phyloP scores from a whole-genome alignment of 805 yeast genomes.

The Nakazawaea wyomingensis region DNA sequence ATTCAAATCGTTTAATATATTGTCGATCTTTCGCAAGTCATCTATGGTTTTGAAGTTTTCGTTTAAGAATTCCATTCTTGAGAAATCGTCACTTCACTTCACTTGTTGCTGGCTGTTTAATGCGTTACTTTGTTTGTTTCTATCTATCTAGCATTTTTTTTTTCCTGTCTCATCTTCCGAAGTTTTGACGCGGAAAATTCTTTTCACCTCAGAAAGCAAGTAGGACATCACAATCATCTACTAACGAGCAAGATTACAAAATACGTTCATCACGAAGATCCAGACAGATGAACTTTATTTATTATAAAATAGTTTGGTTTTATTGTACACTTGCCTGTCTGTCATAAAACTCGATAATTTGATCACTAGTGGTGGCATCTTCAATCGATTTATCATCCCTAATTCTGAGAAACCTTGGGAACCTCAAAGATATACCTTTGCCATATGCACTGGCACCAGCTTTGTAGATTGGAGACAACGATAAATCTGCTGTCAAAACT shows the following conservation, averaged over 20 bases:
- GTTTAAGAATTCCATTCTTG: slow-evolving; percentile 10
- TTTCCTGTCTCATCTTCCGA: not conserved
- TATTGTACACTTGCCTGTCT: slow-evolving; percentile 45
- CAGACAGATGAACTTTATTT: too few relatives aligned
- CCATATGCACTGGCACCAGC: slow-evolving; percentile 73
- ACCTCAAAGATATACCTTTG: slow-evolving; percentile 80
- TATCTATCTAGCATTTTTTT: not conserved
- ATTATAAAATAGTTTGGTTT: not conserved
- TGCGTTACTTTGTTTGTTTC: not conserved
- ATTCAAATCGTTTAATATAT: slow-evolving; percentile 4
- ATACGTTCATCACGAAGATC: too few relatives aligned
- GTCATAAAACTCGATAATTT: slow-evolving; percentile 77
- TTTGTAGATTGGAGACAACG: slow-evolving; percentile 83
- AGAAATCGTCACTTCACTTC: not conserved
- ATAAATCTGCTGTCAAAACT: slow-evolving; percentile 85
- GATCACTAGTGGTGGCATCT: slow-evolving; percentile 83
- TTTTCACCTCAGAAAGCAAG: too few relatives aligned
- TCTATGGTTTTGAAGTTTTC: slow-evolving; percentile 12
- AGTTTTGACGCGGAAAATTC: too few relatives aligned
- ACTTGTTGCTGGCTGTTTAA: not conserved
- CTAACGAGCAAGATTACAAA: too few relatives aligned
- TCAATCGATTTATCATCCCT: slow-evolving; percentile 84
- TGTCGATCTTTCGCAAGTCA: slow-evolving; percentile 12
- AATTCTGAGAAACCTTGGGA: slow-evolving; percentile 78
- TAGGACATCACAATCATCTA: too few relatives aligned